These are phyloP conservation scores for Synchytrium microbalum DNA, from an alignment of 371 early-diverging fungal genomes.

Conservation along the genomic window DNA sequence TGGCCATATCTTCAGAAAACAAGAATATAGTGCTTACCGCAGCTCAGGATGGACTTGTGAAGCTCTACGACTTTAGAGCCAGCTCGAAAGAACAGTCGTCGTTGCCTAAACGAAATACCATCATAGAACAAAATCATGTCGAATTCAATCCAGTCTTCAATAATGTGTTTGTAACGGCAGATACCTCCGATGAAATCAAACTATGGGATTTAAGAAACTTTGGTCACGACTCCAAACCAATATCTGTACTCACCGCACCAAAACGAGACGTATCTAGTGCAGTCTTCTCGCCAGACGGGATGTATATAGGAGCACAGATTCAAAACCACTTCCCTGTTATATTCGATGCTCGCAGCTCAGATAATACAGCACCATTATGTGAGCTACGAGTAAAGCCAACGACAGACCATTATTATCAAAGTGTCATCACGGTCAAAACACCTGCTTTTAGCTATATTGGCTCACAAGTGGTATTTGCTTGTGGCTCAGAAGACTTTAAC, in stretches of 20 bases:
- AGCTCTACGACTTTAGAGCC: not conserved
- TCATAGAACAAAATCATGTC: not conserved
- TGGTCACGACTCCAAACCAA: not conserved
- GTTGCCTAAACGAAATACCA: not conserved
- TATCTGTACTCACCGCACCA: not conserved
- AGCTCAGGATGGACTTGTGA: not conserved
- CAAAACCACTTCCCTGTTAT: not conserved
- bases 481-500: not conserved
- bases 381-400: not conserved
- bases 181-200: not conserved
- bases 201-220: not conserved
- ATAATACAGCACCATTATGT: not conserved
- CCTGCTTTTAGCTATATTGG: not conserved
- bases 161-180: not conserved
- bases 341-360: not conserved
- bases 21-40: not conserved
- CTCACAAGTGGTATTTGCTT: not conserved
- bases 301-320: not conserved
- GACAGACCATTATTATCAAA: not conserved
- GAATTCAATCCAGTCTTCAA: not conserved
- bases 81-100: not conserved
- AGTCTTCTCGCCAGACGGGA: not conserved
- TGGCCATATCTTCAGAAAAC: not conserved
- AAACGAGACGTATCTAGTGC: not conserved
- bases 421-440: not conserved